phyloP scores from a whole-genome alignment of 192 early-diverging fungal species.

The Coemansia sp. region DNA sequence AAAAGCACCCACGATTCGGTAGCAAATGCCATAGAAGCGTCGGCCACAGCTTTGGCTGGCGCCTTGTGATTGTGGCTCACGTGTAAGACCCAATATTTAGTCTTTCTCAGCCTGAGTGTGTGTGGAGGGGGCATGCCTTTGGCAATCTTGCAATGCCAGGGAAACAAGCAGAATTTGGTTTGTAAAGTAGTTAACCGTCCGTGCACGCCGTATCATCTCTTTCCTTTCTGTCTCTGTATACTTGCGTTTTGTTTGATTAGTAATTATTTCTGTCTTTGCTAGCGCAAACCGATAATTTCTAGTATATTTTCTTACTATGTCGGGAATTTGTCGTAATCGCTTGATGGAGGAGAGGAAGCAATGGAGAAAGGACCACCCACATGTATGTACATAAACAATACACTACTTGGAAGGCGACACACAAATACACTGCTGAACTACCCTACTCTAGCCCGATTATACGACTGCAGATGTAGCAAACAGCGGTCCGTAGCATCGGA shows the following conservation, averaged over 20 bases:
- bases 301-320: slow-evolving; percentile 31
- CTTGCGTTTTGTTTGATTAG: background rate
- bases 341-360: slow-evolving; percentile 95
- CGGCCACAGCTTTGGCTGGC: background rate
- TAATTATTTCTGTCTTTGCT: background rate
- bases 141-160: too few species aligned
- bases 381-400: slow-evolving; percentile 19
- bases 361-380: slow-evolving; percentile 95
- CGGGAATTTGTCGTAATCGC: slow-evolving; percentile 75
- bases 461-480: background rate
- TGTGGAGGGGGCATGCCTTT: too few species aligned
- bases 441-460: slow-evolving; percentile 62
- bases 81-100: slow-evolving; percentile 1
- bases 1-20: slow-evolving; percentile 34
- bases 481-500: background rate
- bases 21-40: background rate
- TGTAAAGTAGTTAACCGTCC: too few species aligned
- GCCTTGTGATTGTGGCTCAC: background rate
- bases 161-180: too few species aligned
- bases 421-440: slow-evolving; percentile 62
- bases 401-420: background rate
- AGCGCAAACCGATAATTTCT: background rate
- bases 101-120: background rate
- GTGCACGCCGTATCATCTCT: too few species aligned
- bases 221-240: too few species aligned